Conservation (phyloP, 2,329 filamentous ascomycete genomes). For the Sphaerulina vaccinii region DNA sequence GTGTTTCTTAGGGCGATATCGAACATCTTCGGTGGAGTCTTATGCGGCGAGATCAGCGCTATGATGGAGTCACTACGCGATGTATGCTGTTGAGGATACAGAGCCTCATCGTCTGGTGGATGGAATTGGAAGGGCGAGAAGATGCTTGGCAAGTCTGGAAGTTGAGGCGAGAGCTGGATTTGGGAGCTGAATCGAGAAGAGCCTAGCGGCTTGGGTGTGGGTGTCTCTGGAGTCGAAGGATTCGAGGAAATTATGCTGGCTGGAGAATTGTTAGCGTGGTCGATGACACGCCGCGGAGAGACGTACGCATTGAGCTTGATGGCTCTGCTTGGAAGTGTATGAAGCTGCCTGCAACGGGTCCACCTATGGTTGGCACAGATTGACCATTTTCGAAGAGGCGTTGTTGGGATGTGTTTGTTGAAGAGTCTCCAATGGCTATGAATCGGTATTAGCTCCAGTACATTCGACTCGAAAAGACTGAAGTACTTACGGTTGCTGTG, state of each 20-base stretch:
- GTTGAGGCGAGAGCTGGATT: neutral
- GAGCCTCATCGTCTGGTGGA: neutral
- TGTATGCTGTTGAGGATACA: neutral
- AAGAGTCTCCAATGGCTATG: neutral
- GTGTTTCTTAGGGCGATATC: too few species aligned
- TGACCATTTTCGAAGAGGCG: neutral
- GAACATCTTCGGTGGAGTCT: neutral
- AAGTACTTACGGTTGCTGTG: neutral
- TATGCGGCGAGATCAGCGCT: neutral
- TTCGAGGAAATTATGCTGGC: neutral
- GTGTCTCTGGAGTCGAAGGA: neutral
- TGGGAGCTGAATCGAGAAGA: neutral
- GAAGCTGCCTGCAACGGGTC: neutral
- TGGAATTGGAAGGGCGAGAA: neutral
- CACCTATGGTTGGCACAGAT: neutral
- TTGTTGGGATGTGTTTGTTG: neutral
- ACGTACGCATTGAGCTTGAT: neutral
- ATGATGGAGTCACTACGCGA: neutral
- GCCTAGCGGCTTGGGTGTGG: neutral
- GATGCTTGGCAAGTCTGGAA: neutral
- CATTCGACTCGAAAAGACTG: neutral
- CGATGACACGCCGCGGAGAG: neutral
- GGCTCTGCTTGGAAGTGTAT: neutral
- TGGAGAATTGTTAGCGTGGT: neutral
- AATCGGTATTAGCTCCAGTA: neutral